Percentiles rank a stretch among this genome's conserved stretches.
phyloP scores from a whole-genome alignment of 2,329 filamentous ascomycete genomes.

The Pestalotiopsis sp. region DNA sequence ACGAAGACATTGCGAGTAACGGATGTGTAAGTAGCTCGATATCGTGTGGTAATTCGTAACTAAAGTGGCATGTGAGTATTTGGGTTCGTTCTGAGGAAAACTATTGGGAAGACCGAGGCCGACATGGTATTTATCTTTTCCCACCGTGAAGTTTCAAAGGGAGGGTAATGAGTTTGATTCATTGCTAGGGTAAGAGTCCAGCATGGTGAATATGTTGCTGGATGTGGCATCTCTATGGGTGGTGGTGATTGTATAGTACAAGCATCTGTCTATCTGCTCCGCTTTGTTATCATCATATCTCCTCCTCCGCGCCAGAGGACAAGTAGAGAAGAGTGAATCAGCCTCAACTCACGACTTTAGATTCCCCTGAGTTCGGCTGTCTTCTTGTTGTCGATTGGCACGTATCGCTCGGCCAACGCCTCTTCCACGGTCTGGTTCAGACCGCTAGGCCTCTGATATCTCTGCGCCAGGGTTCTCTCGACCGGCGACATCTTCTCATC shows the following conservation, averaged over 20 bases:
- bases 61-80: too few species aligned
- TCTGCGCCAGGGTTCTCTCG: slow-evolving; percentile 53
- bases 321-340: not conserved
- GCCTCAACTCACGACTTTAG: slow-evolving; percentile 12
- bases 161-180: not conserved
- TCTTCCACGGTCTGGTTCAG: slow-evolving; percentile 55
- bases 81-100: not conserved
- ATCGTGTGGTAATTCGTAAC: not conserved
- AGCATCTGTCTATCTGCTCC: not conserved
- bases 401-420: slow-evolving; percentile 39
- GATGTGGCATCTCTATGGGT: not conserved
- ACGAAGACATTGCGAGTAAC: not conserved
- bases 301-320: not conserved
- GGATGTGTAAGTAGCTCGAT: not conserved
- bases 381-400: slow-evolving; percentile 39
- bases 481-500: slow-evolving; percentile 39
- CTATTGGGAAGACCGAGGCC: not conserved
- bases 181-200: not conserved
- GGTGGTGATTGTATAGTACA: slow-evolving; percentile 8
- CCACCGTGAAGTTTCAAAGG: not conserved
- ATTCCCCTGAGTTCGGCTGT: slow-evolving; percentile 45
- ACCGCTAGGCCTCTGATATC: slow-evolving; percentile 47
- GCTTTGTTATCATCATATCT: not conserved
- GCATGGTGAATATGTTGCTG: not conserved
- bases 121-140: not conserved